Base-by-base conservation (phyloP, 768 basidiomycete genomes). In the Auriscalpium microsporum region DNA sequence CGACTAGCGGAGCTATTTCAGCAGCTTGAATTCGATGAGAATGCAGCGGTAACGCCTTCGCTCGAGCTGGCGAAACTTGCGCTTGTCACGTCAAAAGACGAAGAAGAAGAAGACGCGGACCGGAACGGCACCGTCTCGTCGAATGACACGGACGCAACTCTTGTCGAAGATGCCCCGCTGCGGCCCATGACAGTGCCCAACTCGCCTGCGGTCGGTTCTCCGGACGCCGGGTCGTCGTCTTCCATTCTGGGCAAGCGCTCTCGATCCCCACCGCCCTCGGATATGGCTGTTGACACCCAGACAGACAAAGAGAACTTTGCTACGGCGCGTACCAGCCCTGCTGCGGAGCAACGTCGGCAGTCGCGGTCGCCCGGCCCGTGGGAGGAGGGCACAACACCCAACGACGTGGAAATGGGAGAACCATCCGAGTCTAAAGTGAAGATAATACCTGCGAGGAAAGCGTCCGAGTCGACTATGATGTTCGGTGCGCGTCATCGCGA, bases 21-120 rank as follows among this genome's bases (percentile, higher is more conserved):
- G 67, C 75, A 86, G 52, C 76, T 96, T 38, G 86, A 91, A 62
- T 81, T 78, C 58, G 77, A 79, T 54, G 78, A 83, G 46, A 68
- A 73, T 2, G 70, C 82, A 6, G 78, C 91, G 13, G 83, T 96
- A 16, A 91, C 90, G 0, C 93, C 93, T 0, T 84, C 84, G 3
- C 72, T 90, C 46, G 90, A 95, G 62, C 76, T 96, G 17, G 93
- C 93, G 8, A 93, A 96, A 65, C 80, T 95, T 19, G 94, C 93
- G 0, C 79, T 96, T 17, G 86, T 94, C 36, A 93, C 93, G 6
- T 87, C 89, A 3, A 82, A 90, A 64, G 92, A 94, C 58, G 93
- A 94, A 67, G 87, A 90, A 68, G 89, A 90, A 58, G 89, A 88
- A 57, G 87, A 87, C 58, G 77, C 75, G 10, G 84, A 84, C 33